Base-by-base conservation (phyloP, 768 basidiomycete species). In the Suillus bovinus region DNA sequence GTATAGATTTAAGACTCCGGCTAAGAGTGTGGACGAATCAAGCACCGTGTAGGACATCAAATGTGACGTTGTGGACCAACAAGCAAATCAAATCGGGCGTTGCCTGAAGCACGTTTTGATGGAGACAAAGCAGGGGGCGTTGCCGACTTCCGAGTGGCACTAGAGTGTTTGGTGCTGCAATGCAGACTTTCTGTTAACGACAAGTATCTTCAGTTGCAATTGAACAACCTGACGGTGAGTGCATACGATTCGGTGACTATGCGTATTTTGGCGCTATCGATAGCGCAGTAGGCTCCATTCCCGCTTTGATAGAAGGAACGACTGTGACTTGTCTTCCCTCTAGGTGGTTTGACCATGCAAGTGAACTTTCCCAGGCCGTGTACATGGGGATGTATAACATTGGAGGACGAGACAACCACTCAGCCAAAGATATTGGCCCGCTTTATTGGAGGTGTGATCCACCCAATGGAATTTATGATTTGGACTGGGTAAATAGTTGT, bases 391-490 rank as follows among this genome's bases (percentile, higher is more conserved):
- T 41, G 33, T 29, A 41, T 31, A 55, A 58, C 14, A n/a, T 58
- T 33, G 50, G 14, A 10, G 31, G 41, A 14, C 27, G 29, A 41
- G 34, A 41, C 64, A 68, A n/a, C 20, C 29, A 49, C 39, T 22
- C 75, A 79, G 31, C 82, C 82, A 6, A 69, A 77, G 58, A 84
- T 88, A 82, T n/a, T n/a, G n/a, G n/a, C n/a, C n/a, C n/a, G n/a
- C n/a, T n/a, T n/a, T n/a, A n/a, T 85, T 24, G 75, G 77, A 4
- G 83, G 83, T 5, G 68, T n/a, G n/a, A n/a, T 87, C 5, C 87
- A 89, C 65, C 82, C 86, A 0, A 46, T 8, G 33, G 86, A 55
- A 87, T 89, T 42, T 83, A 86, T 68, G 63, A 69, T 87, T 88
- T 61, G 78, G 78, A 6, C 42, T 81, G 8, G 86, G 85, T 0